Conservation (phyloP, 2,329 filamentous ascomycete genomes). For the Aspergillus carbonarius region DNA sequence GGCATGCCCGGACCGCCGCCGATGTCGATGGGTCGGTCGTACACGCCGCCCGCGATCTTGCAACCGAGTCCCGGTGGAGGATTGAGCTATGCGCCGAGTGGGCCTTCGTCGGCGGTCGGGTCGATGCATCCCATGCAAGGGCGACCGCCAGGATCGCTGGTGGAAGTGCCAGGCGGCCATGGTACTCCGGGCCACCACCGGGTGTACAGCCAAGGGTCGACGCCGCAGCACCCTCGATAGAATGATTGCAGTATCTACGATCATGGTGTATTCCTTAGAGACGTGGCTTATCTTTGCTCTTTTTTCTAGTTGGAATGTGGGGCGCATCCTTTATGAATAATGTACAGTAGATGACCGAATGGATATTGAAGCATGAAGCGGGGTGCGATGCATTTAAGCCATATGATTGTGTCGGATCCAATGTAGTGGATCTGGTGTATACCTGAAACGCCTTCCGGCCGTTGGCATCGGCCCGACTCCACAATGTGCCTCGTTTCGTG, state of each 20-base stretch:
- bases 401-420: too few species aligned
- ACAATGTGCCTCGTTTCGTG: too few species aligned
- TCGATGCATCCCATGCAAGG: constrained; percentile 29
- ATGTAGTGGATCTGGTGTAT: neutral
- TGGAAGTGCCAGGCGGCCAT: constrained; percentile 24
- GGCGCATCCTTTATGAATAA: constrained; percentile 6
- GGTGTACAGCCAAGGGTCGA: constrained; percentile 40
- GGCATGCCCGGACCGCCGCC: constrained; percentile 24
- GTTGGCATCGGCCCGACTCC: too few species aligned
- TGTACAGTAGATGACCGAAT: constrained; percentile 23
- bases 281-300: neutral
- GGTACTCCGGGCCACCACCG: constrained; percentile 31
- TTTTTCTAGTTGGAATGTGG: neutral
- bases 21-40: constrained; percentile 36
- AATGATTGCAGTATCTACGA: neutral
- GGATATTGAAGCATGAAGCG: neutral
- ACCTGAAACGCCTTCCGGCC: too few species aligned
- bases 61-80: constrained; percentile 29
- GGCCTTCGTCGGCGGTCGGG: constrained; percentile 20
- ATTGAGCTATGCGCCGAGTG: constrained; percentile 31
- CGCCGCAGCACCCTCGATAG: constrained; percentile 30
- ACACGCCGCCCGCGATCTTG: constrained; percentile 39
- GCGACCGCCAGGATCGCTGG: constrained; percentile 27
- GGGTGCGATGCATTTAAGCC: neutral
- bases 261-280: neutral